Conservation (phyloP, 805 yeast genomes). For the Cyberlindnera xylosilytica region DNA sequence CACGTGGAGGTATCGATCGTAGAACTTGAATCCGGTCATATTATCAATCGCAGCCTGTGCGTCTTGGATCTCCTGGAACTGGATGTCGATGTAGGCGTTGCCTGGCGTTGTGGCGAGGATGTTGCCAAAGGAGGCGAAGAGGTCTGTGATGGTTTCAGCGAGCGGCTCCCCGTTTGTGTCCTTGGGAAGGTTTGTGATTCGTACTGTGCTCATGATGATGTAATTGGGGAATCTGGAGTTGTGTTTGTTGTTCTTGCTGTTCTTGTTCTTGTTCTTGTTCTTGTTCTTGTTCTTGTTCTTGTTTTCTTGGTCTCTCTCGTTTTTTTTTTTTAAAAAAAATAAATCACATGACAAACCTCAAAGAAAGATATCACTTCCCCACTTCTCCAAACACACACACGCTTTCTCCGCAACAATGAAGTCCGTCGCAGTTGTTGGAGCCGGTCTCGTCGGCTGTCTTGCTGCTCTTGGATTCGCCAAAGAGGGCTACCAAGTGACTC, state of each 20-base stretch:
- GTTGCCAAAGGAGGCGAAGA: slow-evolving; percentile 26
- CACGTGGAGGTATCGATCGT: slow-evolving; percentile 20
- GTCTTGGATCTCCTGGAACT: slow-evolving; percentile 25
- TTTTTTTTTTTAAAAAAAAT: no score
- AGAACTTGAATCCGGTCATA: slow-evolving; percentile 22
- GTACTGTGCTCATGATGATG: slow-evolving; percentile 18
- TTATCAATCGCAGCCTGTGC: slow-evolving; percentile 24
- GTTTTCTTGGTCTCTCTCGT: no score
- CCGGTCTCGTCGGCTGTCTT: slow-evolving; percentile 86
- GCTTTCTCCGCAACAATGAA: no score
- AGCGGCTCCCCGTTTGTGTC: slow-evolving; percentile 10
- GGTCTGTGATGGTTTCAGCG: no score
- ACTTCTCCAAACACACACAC: no score
- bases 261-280: no score
- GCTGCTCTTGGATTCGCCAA: slow-evolving; percentile 77
- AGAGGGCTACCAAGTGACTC: slow-evolving; percentile 66
- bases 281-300: no score
- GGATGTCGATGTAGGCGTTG: slow-evolving; percentile 19
- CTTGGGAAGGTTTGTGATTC: slow-evolving; percentile 22
- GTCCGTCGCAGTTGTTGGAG: slow-evolving; percentile 68
- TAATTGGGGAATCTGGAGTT: no score
- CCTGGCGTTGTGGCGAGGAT: slow-evolving; percentile 9
- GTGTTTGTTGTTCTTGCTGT: no score
- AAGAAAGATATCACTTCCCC: no score
- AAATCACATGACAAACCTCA: no score